Base-by-base conservation (phyloP, 2,329 filamentous ascomycete genomes). In the Epichloe amarillans region DNA sequence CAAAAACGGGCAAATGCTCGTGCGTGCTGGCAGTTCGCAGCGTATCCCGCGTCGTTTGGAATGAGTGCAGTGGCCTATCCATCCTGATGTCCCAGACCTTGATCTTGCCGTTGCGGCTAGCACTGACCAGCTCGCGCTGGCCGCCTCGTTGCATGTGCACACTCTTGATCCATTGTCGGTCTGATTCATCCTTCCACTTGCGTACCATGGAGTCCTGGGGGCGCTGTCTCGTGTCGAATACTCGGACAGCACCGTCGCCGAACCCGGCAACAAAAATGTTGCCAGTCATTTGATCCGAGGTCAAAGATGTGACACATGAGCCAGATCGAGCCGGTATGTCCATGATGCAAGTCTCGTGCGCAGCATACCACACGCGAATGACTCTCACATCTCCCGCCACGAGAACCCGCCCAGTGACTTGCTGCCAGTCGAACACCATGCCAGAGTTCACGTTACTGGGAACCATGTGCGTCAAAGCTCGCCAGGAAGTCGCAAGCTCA, bases 341-440 rank as follows among this genome's bases (percentile, higher is more conserved):
- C 72, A 84, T 86, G 49, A 88, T 80, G 69, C 91, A 97, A 38
- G 93, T 84, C 72, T 98, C 93, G 42, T 88, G 86, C 7, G 88
- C 88, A 15, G 91, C 91, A 62, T 94, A 93, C 93, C 93, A 98
- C 36, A 97, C 88, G 37, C 90, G 80, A 59, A 98, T 96, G 36
- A 96, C 87, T 52, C 93, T 87, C 50, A 96, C 88, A 64, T 98
- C 93, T 43, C 93, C 93, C 11, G 93, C 93, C 35, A 97, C 93
- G n/a, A 98, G 76, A 7, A 95, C 84, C 54, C 88, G 87, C 7
- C 93, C 93, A 58, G 88, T 88, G n/a, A 94, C 90, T 69, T 98
- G 93, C 65, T 97, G 91, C 93, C 93, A 98, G 66, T 98, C 91
- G 64, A 97, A 94, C 26, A 97, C 91, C 69, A 98, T 84, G 21